Evolutionary conservation across 2,329 filamentous ascomycete genomes (phyloP).

Genomic region (Domatiomyces globalis): DNA sequence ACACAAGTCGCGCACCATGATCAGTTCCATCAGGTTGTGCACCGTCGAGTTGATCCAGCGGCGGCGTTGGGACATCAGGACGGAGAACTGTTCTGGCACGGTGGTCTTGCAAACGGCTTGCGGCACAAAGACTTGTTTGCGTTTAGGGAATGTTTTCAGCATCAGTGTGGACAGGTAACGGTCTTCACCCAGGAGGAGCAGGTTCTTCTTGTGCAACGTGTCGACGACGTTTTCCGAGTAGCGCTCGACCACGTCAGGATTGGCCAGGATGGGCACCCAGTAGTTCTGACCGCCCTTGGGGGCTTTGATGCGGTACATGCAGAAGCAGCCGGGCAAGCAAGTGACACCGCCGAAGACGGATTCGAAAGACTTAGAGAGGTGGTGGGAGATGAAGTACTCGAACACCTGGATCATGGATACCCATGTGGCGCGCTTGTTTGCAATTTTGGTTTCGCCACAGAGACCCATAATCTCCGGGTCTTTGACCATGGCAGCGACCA

Average conservation of each 20-base stretch:
- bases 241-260: slow-evolving; percentile 96
- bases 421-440: slow-evolving; percentile 91
- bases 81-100: slow-evolving; percentile 82
- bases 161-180: slow-evolving; percentile 92
- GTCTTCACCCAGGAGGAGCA: slow-evolving; percentile 83
- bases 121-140: slow-evolving; percentile 96
- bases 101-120: slow-evolving; percentile 98
- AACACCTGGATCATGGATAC: slow-evolving; percentile 98
- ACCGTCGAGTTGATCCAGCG: slow-evolving; percentile 99
- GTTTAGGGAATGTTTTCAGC: slow-evolving; percentile 96
- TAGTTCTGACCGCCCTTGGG: slow-evolving; percentile 98
- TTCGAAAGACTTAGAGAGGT: slow-evolving; percentile 92
- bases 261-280: slow-evolving; percentile 96
- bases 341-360: slow-evolving; percentile 98
- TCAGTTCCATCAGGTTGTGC: slow-evolving; percentile 95
- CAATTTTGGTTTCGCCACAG: slow-evolving; percentile 98
- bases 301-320: slow-evolving; percentile 99
- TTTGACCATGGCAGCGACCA: slow-evolving; percentile 98
- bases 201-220: slow-evolving; percentile 93
- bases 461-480: slow-evolving; percentile 98
- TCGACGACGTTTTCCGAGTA: slow-evolving; percentile 99
- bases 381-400: slow-evolving; percentile 92
- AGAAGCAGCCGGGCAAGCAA: slow-evolving; percentile 96
- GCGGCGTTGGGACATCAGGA: slow-evolving; percentile 83
- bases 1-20: slow-evolving; percentile 88